These are phyloP conservation scores for Posidonia oceanica DNA, from an alignment of 116 monocot genomes.

Conservation along the genomic window DNA sequence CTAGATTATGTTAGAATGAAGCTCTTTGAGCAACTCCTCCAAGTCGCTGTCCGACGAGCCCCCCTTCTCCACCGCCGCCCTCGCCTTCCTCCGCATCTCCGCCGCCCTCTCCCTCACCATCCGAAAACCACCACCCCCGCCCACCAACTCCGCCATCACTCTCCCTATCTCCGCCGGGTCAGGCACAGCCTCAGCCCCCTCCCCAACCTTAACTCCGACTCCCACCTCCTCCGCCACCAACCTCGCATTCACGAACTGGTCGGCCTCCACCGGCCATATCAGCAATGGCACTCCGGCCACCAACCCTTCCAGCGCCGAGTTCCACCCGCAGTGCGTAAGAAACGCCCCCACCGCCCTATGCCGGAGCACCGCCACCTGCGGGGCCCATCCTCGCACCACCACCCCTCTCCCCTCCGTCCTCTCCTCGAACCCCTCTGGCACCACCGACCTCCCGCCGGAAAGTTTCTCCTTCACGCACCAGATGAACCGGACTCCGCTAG, in stretches of 20 bases:
- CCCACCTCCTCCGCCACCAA: conserved; percentile 14
- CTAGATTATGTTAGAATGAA: background rate
- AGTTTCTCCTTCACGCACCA: conserved; percentile 11
- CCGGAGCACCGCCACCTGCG: conserved; percentile 9
- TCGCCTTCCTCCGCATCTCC: conserved; percentile 1
- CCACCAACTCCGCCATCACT: background rate
- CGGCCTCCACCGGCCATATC: conserved; percentile 17
- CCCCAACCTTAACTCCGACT: conserved; percentile 6
- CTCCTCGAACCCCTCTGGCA: conserved; percentile 11
- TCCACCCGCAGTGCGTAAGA: conserved; percentile 21
- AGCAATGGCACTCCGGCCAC: conserved; percentile 13
- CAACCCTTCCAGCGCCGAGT: conserved; percentile 18
- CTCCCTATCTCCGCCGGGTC: conserved; percentile 7
- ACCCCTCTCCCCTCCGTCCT: conserved; percentile 8
- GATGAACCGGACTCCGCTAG: conserved; percentile 10
- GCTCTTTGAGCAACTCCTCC: background rate
- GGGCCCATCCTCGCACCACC: conserved; percentile 13
- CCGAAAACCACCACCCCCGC: background rate
- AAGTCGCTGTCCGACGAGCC: conserved; percentile 12
- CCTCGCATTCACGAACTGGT: conserved; percentile 20
- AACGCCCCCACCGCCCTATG: conserved; percentile 14
- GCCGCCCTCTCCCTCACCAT: conserved; percentile 4
- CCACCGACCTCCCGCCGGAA: background rate
- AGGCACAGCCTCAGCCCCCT: conserved; percentile 4
- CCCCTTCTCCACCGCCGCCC: conserved; percentile 2